phyloP scores from a whole-genome alignment of 169 alveolate species.

The Cryptosporidium tyzzeri region DNA sequence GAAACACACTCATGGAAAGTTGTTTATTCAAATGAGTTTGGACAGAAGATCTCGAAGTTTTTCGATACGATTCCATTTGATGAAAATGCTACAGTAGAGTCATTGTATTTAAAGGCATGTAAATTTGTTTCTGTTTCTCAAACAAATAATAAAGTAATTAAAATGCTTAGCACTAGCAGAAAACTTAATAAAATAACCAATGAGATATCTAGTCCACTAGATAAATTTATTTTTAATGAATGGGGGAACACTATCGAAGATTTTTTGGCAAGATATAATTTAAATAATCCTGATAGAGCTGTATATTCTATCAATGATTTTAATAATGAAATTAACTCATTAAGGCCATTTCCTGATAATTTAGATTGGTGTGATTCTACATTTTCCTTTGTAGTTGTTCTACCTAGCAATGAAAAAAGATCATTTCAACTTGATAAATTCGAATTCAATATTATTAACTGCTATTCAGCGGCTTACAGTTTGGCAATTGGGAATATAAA shows the following conservation, averaged over 20 bases:
- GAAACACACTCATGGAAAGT: slow-evolving; percentile 58
- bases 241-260: slow-evolving; percentile 51
- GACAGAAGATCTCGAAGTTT: slow-evolving; percentile 13
- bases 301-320: slow-evolving; percentile 44
- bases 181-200: slow-evolving; percentile 13
- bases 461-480: slow-evolving; percentile 25
- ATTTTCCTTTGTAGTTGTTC: slow-evolving; percentile 27
- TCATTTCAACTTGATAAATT: slow-evolving; percentile 28
- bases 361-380: slow-evolving; percentile 47
- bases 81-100: slow-evolving; percentile 53
- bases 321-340: slow-evolving; percentile 49
- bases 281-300: slow-evolving; percentile 52
- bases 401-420: slow-evolving; percentile 16
- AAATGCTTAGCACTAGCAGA: slow-evolving; percentile 37
- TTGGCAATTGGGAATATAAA: slow-evolving; percentile 1
- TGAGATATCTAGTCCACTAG: slow-evolving; percentile 22
- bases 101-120: slow-evolving; percentile 62
- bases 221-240: slow-evolving; percentile 53
- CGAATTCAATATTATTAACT: slow-evolving; percentile 32
- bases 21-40: slow-evolving; percentile 34
- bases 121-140: slow-evolving; percentile 56
- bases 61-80: slow-evolving; percentile 21
- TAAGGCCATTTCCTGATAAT: slow-evolving; percentile 64
- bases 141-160: slow-evolving; percentile 53
- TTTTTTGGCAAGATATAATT: slow-evolving; percentile 62